Conservation (phyloP, 2,329 filamentous ascomycete species). For the Ceratocystis cacaofunesta region DNA sequence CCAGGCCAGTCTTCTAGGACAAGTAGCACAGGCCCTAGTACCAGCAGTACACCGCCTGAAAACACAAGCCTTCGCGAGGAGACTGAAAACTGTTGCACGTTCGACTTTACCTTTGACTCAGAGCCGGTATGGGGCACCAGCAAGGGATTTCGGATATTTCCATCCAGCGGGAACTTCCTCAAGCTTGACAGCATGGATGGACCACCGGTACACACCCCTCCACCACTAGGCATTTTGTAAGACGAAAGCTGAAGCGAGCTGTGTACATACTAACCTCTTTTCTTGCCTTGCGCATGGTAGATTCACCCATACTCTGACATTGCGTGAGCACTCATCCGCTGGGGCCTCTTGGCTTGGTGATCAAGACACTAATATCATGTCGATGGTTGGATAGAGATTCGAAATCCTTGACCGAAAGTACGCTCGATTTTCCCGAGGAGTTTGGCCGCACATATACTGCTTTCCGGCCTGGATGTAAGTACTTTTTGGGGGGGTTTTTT, state of each 20-base stretch:
- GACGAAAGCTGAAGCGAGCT: too few species aligned
- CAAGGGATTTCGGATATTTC: constrained; percentile 18
- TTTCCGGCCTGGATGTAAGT: constrained; percentile 33
- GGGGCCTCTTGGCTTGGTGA: background rate
- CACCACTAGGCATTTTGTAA: too few species aligned
- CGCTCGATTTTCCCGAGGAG: constrained; percentile 29
- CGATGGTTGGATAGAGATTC: constrained; percentile 20
- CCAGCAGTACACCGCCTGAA: background rate
- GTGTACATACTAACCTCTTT: too few species aligned
- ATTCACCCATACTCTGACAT: background rate
- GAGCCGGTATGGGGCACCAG: background rate
- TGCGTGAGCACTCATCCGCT: background rate
- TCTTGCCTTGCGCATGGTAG: background rate
- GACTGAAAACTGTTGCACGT: constrained; percentile 15
- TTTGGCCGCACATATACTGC: constrained; percentile 35
- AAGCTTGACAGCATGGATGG: constrained; percentile 23
- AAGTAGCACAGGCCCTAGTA: background rate
- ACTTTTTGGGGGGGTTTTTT: constrained; percentile 6
- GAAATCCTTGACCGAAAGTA: constrained; percentile 29
- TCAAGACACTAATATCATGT: background rate
- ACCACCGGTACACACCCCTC: background rate
- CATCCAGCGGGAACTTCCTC: constrained; percentile 23
- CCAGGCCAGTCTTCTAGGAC: background rate
- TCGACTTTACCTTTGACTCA: constrained; percentile 25
- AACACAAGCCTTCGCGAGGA: background rate